A percentile compares a stretch with the other conserved stretches of the same genome.
phyloP scores from a whole-genome alignment of 2,329 filamentous ascomycete genomes.

The Aspergillus sp. region DNA sequence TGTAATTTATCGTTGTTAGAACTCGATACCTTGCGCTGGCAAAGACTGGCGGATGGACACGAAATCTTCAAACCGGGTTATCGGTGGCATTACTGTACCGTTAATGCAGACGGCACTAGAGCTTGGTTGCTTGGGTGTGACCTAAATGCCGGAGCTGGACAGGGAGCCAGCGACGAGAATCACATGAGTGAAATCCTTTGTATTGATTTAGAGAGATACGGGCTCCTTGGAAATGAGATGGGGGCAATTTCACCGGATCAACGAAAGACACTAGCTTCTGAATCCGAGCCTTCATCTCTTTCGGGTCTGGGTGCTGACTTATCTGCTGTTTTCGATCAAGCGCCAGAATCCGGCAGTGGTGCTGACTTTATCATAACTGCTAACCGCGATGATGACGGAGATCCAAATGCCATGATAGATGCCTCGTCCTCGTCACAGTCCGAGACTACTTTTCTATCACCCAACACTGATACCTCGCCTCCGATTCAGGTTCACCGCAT shows the following conservation, averaged over 20 bases:
- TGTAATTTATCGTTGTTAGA: constrained; percentile 88
- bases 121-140: constrained; percentile 95
- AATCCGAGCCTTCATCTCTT: constrained; percentile 47
- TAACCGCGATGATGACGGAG: constrained; percentile 57
- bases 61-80: constrained; percentile 91
- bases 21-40: constrained; percentile 80
- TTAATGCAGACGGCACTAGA: constrained; percentile 91
- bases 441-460: constrained; percentile 28
- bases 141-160: constrained; percentile 62
- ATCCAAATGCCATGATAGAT: constrained; percentile 50
- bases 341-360: constrained; percentile 75
- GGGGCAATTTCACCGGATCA: constrained; percentile 48
- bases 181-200: constrained; percentile 92
- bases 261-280: constrained; percentile 44
- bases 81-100: constrained; percentile 96
- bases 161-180: constrained; percentile 71
- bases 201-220: constrained; percentile 85
- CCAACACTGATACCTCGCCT: constrained; percentile 53
- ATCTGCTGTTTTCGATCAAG: constrained; percentile 76
- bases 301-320: constrained; percentile 76
- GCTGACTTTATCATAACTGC: constrained; percentile 90
- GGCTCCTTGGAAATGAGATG: constrained; percentile 75
- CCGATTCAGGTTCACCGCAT: constrained; percentile 94
- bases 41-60: constrained; percentile 86
- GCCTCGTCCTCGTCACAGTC: constrained; percentile 20